Base-by-base conservation (phyloP, 495 filamentous ascomycete species). In the Penicillium chermesinum region DNA sequence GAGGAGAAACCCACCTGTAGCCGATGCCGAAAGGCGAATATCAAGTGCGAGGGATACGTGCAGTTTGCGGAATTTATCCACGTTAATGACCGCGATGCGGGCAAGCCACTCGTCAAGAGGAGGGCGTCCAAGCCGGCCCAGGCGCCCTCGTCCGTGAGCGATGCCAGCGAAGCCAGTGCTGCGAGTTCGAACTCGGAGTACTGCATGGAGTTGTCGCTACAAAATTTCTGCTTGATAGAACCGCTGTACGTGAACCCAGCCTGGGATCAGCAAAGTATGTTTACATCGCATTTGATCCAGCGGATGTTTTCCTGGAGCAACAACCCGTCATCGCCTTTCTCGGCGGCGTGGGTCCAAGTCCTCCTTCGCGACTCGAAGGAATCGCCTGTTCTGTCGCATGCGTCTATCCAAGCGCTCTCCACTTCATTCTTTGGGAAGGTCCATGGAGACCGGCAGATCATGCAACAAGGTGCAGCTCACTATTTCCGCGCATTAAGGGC, bases 1-100 rank as follows among this genome's bases (percentile, higher is more conserved):
- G 52, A 60, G 48, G 47, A 20, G 19, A 61, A 56, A 30, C 60
- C 60, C 7, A 34, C 33, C 18, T 63, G 60, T 41, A 35, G 53
- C 14, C 57, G 57, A 12, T 63, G 57, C 30, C 36, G 41, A n/a
- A 63, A 56, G 30, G 48, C 46, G 4, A 47, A 50, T 1, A 41
- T 50, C 6, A 9, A 52, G 10, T 63, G 60, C 38, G 54, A 48
- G 1, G 60, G 60, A 9, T 63, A 63, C 49, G 15, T 45, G 1
- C 34, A 48, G 17, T 56, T 37, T 38, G 25, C 34, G 2, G 49
- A 59, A 8, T 59, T 59, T 22, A 32, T 50, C 1, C 40, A 59
- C 42, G 27, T 50, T 2, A 45, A 46, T 18, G 12, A 15, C 9
- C 38, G 36, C 8, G 17, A 47, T 0, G 38, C 15, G 10, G 10